Percentiles rank a stretch among this genome's conserved stretches.
Conservation (phyloP, 495 filamentous ascomycete species). For the Penicillium cinerascens region DNA sequence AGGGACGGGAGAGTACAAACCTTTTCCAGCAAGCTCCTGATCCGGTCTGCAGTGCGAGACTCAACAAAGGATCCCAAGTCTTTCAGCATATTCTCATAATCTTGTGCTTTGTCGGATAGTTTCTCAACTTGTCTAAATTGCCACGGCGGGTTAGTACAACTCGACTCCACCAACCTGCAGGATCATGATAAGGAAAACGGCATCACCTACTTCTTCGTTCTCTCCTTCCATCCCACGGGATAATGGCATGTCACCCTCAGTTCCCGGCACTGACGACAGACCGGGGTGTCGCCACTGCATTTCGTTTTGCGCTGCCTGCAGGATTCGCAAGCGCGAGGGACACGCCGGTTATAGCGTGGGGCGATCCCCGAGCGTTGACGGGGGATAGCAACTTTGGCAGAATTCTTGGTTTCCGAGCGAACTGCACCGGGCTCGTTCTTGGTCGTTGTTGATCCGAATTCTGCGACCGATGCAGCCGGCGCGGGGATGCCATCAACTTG, state of each 20-base stretch:
- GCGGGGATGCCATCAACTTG: not conserved
- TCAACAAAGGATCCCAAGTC: conserved; percentile 34
- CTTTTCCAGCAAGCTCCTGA: conserved; percentile 37
- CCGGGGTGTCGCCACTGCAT: conserved; percentile 55
- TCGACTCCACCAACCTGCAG: not conserved
- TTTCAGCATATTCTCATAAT: conserved; percentile 48
- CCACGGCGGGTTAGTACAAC: conserved; percentile 1
- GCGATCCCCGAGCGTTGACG: conserved; percentile 28
- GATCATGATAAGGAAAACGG: not conserved
- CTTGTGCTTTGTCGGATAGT: conserved; percentile 44
- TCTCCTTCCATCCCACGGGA: conserved; percentile 56
- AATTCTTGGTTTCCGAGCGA: conserved; percentile 11
- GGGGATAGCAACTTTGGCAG: conserved; percentile 48
- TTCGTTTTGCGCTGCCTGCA: conserved; percentile 67
- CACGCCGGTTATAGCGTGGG: conserved; percentile 41
- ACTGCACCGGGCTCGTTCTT: not conserved
- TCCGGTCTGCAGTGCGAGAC: conserved; percentile 29
- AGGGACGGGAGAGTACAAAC: conserved; percentile 16
- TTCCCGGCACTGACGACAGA: conserved; percentile 56
- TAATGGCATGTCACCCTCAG: conserved; percentile 51
- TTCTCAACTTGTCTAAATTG: conserved; percentile 35
- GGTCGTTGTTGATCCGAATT: conserved; percentile 6
- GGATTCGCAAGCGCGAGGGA: conserved; percentile 63
- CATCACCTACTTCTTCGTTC: conserved; percentile 49
- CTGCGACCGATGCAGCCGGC: conserved; percentile 9